Evolutionary conservation across 768 basidiomycete species (phyloP), one percentile per base, ranked within the genome.

Genomic region (Tylopilus balloui): DNA sequence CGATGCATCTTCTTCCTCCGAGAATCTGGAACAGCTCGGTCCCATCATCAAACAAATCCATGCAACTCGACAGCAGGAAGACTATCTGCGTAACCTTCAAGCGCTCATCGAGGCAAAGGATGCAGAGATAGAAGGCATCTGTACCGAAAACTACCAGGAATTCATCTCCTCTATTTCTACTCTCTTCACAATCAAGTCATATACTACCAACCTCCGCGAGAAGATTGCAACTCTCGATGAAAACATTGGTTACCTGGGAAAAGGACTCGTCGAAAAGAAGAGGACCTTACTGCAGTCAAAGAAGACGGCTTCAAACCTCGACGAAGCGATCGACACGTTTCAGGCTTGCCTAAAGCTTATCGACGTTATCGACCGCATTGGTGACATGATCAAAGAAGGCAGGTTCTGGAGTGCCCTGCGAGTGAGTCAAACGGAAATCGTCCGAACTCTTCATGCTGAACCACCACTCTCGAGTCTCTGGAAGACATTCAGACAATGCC

Each of bases 91-190:
- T 45, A 88, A 85, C 37, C 73, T 97, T 36, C 86, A 89, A 61
- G 76, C 73, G n/a, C 87, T 97, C 60, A 86, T 97, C 51, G 84
- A 92, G 61, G 83, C 92, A 55, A 96, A 97, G 72, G 96, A 99
- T 66, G 77, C 80, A 52, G 95, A 98, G 69, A 99, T 99, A 67
- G 92, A 98, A 71, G 83, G 80, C 51, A 93, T 97, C 67, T 98
- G 96, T 71, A 81, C 84, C 49, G 88, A 92, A 57, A 98, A 98
- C 68, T 97, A 98, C 62, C 92, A 94, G 70, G 95, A 98, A 70
- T 99, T 99, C 60, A 93, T 97, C 28, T 85, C 87, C 24, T 96
- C 94, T 17, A 93, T 97, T 14, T 92, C 92, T n/a, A 97, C 93
- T 3, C 76, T 99, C 53, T 87, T 97, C 69, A 86, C 87, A 40